phyloP scores from a whole-genome alignment of 139 green algal genomes.

The Zygnema circumcarinatum region DNA sequence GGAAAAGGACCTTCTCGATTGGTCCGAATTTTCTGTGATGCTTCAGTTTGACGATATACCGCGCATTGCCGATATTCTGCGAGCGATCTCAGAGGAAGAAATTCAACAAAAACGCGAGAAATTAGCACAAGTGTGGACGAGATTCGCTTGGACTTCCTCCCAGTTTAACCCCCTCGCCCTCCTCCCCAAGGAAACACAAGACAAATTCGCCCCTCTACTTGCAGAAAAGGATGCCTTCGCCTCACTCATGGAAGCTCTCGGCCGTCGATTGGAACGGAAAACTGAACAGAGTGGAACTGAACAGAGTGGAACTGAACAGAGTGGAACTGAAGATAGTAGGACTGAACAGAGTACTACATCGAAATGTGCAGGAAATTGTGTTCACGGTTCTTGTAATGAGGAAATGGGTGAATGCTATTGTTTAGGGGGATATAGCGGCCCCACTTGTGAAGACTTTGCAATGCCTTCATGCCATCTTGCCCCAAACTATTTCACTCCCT shows the following conservation, averaged over 20 bases:
- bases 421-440: too few relatives aligned
- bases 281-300: too few relatives aligned
- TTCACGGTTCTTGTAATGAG: too few relatives aligned
- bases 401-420: too few relatives aligned
- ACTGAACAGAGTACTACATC: neutral
- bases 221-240: neutral
- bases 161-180: neutral
- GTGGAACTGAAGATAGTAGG: constrained; percentile 19
- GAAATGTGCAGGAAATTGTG: too few relatives aligned
- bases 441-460: too few relatives aligned
- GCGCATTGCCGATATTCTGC: constrained; percentile 20
- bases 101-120: constrained; percentile 14
- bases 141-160: neutral
- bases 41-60: constrained; percentile 7
- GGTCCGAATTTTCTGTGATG: constrained; percentile 2
- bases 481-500: too few relatives aligned
- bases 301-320: too few relatives aligned
- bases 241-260: neutral
- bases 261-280: neutral
- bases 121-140: neutral
- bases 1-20: constrained; percentile 24
- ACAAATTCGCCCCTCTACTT: neutral
- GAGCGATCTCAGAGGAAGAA: neutral
- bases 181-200: neutral
- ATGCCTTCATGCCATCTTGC: too few relatives aligned